phyloP scores from a whole-genome alignment of 2,329 filamentous ascomycete genomes.

The Amauroascus verrucosus region DNA sequence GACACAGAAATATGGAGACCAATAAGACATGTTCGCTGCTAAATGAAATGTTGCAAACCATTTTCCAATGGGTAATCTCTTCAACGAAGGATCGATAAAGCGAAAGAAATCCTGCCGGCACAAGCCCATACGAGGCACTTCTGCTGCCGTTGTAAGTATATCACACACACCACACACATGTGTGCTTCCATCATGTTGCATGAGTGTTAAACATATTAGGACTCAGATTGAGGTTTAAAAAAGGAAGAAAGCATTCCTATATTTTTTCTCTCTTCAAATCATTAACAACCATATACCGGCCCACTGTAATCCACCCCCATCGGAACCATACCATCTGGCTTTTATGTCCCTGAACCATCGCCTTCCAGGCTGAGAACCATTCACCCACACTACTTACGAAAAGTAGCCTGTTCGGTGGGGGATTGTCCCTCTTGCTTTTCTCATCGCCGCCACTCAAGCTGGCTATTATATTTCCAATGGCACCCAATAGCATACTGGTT shows the following conservation, averaged over 20 bases:
- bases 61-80: too few species aligned
- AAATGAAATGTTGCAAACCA: too few species aligned
- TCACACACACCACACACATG: too few species aligned
- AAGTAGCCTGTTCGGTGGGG: conserved; percentile 40
- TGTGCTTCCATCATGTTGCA: too few species aligned
- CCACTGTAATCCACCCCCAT: conserved; percentile 85
- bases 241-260: background rate
- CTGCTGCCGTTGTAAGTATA: too few species aligned
- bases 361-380: conserved; percentile 60
- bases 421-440: conserved; percentile 11
- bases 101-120: too few species aligned
- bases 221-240: background rate
- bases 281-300: conserved; percentile 92
- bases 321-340: conserved; percentile 99
- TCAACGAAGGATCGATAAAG: too few species aligned
- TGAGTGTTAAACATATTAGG: background rate
- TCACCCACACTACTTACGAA: conserved; percentile 58
- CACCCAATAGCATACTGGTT: conserved; percentile 54
- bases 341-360: conserved; percentile 82
- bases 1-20: background rate
- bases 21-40: too few species aligned
- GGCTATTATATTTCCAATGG: conserved; percentile 29
- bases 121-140: too few species aligned
- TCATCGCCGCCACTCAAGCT: conserved; percentile 1
- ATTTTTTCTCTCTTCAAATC: conserved; percentile 53